Evolutionary conservation across 495 filamentous ascomycete species (phyloP), one percentile per base, ranked within the genome.

Genomic region (Paragyromitra xinjiangensis): DNA sequence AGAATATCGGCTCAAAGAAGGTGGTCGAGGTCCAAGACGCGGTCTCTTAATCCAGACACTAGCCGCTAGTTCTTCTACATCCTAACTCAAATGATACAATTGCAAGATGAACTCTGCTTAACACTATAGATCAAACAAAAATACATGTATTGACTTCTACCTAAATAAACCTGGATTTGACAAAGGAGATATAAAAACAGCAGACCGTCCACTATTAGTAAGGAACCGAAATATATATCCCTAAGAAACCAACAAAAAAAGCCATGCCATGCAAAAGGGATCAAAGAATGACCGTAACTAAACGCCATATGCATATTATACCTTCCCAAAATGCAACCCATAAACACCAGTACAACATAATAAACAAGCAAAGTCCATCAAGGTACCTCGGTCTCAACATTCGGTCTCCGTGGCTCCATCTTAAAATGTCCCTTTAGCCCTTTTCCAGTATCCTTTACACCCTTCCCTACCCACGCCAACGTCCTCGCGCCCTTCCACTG

Each of bases 401-500:
- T 69, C 12, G 78, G 71, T n/a, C 55, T 77, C 42, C 78, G 73
- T 2, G 77, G 62, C 66, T 81, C 90, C 85, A 79, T 89, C 88
- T 37, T 75, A 56, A 88, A 84, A 72, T 88, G 85, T 0, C 82
- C 84, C 64, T 85, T 87, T 24, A 92, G 78, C 73, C 88, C 86
- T 45, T 87, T 82, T n/a, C 90, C 84, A 0, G 89, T 90, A 75
- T 88, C 88, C 71, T 88, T 87, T 0, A 89, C 87, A 83, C 92
- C 89, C 77, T 91, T 87, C 83, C 91, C 92, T 40, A 91, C 91
- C 79, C 92, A 93, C 81, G 88, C 88, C 65, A 87, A 84, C 75
- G 92, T 92, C 75, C 91, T 83, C 83, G 91, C 86, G n/a, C 91
- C 90, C 82, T 88, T 91, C 91, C 91, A 93, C 83, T 93, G 91